Percentiles rank a stretch among this genome's conserved stretches.
Conservation (phyloP, 305 asterid genomes). For the Nicotiana rustica region DNA sequence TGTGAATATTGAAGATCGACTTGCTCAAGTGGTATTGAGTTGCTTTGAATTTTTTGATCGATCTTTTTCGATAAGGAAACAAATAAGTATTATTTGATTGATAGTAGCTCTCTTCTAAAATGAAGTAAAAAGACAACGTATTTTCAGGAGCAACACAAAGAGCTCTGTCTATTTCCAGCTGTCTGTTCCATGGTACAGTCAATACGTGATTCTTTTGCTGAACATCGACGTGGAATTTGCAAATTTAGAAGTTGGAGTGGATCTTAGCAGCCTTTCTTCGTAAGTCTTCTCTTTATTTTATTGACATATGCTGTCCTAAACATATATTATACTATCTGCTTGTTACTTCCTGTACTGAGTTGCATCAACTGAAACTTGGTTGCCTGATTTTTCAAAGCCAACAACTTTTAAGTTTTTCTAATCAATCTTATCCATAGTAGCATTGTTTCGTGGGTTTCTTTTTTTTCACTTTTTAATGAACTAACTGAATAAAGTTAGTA, state of each 20-base stretch:
- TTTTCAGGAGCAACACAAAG: constrained; percentile 72
- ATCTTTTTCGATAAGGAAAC: too few species aligned
- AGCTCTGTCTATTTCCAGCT: constrained; percentile 59
- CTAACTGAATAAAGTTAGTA: not conserved
- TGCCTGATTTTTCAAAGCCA: not conserved
- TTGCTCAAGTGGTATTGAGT: constrained; percentile 67
- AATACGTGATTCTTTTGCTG: constrained; percentile 72
- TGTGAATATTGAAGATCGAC: constrained; percentile 73
- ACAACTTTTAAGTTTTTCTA: not conserved
- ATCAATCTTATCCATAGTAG: not conserved
- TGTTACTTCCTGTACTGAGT: constrained; percentile 5
- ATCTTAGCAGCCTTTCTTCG: constrained; percentile 42
- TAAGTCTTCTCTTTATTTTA: not conserved
- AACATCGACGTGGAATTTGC: constrained; percentile 90
- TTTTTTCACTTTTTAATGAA: not conserved
- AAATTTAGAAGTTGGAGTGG: constrained; percentile 68
- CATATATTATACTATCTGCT: not conserved
- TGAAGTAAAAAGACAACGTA: not conserved
- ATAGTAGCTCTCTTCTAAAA: constrained; percentile 24
- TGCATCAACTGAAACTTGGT: not conserved
- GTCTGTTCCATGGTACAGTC: constrained; percentile 70
- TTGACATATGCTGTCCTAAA: not conserved
- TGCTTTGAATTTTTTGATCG: constrained; percentile 14
- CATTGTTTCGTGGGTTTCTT: not conserved
- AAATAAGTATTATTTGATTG: not conserved